Base-by-base conservation (phyloP, 2,329 filamentous ascomycete genomes). In the Penicillium sp. region DNA sequence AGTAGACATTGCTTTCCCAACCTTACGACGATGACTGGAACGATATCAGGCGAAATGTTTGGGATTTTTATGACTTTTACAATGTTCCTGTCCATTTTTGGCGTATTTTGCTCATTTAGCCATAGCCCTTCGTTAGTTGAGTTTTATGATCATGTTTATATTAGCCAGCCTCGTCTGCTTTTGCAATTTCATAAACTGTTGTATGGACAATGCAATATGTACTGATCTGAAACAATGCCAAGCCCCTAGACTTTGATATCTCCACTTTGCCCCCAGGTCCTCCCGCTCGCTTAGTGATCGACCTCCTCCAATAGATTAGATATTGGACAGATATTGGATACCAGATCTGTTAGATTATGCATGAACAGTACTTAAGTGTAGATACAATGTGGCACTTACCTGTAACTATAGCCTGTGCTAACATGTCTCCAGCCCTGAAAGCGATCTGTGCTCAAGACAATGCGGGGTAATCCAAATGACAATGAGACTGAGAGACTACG, bases 21-120 rank as follows among this genome's bases (percentile, higher is more conserved):
- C 8, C 15, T 56, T n/a, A 57, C n/a, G 54, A 57, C 49, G 10
- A 65, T 31, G 63, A 65, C 48, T 54, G 58, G 48, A 65, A 65
- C 15, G 63, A 65, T 33, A 59, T 43, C 44, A 60, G 57, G 47
- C 27, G 49, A 54, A 48, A 63, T 50, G 43, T 60, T 55, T 49
- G 45, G 33, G 19, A 40, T 29, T 43, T 57, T 27, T 45, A 53
- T n/a, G 49, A 31, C 19, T 45, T 46, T 50, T 55, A 33, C 55
- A 23, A 50, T 53, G 13, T 52, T 45, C 15, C n/a, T 15, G 19
- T 11, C 23, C 19, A 41, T 55, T 48, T 45, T 58, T 13, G 33
- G 27, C 16, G 41, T 21, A 40, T 51, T 41, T 43, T 36, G 23
- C 19, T 53, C 19, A 54, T 49, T 49, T 49, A 54, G 51, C 44